Percentiles rank a stretch among this genome's conserved stretches.
phyloP scores from a whole-genome alignment of 2,329 filamentous ascomycete genomes.

The Cercospora berteroae region DNA sequence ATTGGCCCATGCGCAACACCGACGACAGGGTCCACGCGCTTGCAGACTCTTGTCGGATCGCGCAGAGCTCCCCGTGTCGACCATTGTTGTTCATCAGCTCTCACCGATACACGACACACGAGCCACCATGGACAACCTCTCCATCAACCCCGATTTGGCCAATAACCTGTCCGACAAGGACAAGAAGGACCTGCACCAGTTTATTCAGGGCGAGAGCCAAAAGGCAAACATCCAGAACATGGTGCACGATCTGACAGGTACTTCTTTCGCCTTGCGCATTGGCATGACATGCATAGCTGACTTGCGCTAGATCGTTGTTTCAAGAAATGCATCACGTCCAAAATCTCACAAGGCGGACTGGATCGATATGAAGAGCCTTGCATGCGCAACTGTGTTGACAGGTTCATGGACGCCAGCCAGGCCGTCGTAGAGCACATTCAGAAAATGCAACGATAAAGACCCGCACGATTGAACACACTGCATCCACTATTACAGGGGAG shows the following conservation, averaged over 20 bases:
- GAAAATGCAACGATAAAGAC: slow-evolving; percentile 45
- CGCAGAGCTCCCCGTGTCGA: neutral
- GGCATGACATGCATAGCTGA: slow-evolving; percentile 45
- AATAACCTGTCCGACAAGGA: slow-evolving; percentile 33
- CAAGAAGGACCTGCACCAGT: slow-evolving; percentile 82
- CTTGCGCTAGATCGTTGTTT: slow-evolving; percentile 60
- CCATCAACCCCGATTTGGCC: slow-evolving; percentile 31
- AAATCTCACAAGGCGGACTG: slow-evolving; percentile 68
- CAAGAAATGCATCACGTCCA: slow-evolving; percentile 83
- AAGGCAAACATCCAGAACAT: slow-evolving; percentile 67
- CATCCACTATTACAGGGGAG: neutral
- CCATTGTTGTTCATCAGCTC: neutral
- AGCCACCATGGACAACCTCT: slow-evolving; percentile 31
- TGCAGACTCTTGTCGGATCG: slow-evolving; percentile 1
- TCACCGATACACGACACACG: neutral
- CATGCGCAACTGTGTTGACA: slow-evolving; percentile 86
- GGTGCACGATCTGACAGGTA: slow-evolving; percentile 22
- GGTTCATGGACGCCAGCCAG: slow-evolving; percentile 86
- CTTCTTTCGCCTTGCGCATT: slow-evolving; percentile 51
- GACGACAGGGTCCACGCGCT: neutral
- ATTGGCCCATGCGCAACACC: neutral
- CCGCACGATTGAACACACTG: neutral
- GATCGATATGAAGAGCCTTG: slow-evolving; percentile 78
- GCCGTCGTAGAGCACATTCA: slow-evolving; percentile 84
- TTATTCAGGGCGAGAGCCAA: slow-evolving; percentile 80